phyloP scores from a whole-genome alignment of 2,329 filamentous ascomycete genomes.

The Pseudogymnoascus sp. region DNA sequence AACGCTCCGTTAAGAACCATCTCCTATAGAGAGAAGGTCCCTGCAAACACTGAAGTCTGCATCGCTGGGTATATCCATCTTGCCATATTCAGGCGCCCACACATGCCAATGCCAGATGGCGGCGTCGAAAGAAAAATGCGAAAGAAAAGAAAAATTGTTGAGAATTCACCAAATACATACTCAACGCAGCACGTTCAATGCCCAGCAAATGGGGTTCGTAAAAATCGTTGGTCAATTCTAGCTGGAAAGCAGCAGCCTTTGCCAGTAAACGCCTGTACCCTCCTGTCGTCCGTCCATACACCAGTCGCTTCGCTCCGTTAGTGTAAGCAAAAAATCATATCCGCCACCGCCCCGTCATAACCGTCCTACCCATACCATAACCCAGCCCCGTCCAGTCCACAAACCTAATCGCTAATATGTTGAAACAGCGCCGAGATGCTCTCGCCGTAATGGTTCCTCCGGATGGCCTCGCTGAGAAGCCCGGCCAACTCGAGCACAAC shows the following conservation, averaged over 20 bases:
- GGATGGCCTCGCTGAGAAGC: conserved; percentile 82
- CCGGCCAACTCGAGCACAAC: conserved; percentile 83
- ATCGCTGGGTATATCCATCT: conserved; percentile 50
- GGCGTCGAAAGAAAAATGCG: conserved; percentile 13
- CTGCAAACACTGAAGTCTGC: conserved; percentile 67
- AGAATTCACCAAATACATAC: conserved; percentile 5
- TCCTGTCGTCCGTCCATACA: not conserved
- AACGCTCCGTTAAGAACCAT: conserved; percentile 76
- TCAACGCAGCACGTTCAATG: conserved; percentile 23
- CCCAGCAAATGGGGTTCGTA: not conserved
- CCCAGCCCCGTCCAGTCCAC: not conserved
- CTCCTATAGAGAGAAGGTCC: conserved; percentile 61
- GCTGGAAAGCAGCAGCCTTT: not conserved
- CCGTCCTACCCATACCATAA: not conserved
- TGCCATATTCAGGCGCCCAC: conserved; percentile 1
- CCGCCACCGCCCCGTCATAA: not conserved
- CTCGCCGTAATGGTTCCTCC: conserved; percentile 94
- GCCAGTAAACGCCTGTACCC: conserved; percentile 5
- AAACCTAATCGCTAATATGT: conserved; percentile 12
- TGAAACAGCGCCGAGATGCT: conserved; percentile 46
- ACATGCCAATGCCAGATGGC: not conserved
- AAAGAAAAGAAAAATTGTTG: conserved; percentile 10
- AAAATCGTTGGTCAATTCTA: conserved; percentile 9
- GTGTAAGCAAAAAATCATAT: conserved; percentile 1
- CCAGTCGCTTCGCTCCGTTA: conserved; percentile 2